phyloP scores from a whole-genome alignment of 129 eudicot genomes.

The Kitagawia praeruptora region DNA sequence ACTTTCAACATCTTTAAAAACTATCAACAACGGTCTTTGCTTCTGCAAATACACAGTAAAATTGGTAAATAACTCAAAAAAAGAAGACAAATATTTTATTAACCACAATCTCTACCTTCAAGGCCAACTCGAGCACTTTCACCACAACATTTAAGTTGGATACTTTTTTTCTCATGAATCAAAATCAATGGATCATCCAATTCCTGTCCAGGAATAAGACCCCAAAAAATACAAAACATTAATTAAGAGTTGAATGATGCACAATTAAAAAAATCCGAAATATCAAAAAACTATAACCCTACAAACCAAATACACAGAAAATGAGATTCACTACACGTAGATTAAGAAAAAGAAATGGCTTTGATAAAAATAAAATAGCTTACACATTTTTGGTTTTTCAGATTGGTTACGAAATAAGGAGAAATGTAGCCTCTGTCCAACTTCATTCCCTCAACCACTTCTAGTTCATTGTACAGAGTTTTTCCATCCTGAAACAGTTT shows the following conservation, averaged over 20 bases:
- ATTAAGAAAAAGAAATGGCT: background rate
- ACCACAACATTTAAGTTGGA: conserved; percentile 61
- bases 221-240: background rate
- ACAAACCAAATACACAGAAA: background rate
- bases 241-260: background rate
- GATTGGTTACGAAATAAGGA: conserved; percentile 74
- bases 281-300: background rate
- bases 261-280: background rate
- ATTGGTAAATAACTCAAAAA: background rate
- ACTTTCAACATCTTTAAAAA: conserved; percentile 81
- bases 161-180: conserved; percentile 86
- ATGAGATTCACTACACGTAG: background rate
- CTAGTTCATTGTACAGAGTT: too few species aligned
- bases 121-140: conserved; percentile 74
- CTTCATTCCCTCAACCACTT: too few species aligned
- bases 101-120: conserved; percentile 52
- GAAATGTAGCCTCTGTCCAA: too few species aligned
- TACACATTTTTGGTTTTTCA: conserved; percentile 82
- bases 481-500: too few species aligned
- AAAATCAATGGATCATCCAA: conserved; percentile 77
- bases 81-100: background rate
- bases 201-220: conserved; percentile 39
- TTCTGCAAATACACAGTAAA: conserved; percentile 31
- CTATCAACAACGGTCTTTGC: conserved; percentile 75
- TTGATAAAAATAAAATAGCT: conserved; percentile 11